Base-by-base conservation (phyloP, 1,284 basidiomycete species). In the Apiotrichum sp. region DNA sequence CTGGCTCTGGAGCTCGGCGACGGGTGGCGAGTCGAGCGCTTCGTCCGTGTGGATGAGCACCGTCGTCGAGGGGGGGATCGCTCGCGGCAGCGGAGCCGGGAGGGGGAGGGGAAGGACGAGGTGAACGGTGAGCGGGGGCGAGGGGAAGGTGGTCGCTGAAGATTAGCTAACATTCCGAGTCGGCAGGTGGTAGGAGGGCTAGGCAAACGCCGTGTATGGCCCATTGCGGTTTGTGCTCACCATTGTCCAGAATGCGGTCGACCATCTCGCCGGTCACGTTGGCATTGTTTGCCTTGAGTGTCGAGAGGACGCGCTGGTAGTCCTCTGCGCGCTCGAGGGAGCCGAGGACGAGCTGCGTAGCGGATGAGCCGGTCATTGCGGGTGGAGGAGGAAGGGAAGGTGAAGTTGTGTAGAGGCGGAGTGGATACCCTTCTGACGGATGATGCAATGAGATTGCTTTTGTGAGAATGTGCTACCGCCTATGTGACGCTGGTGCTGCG, bases 191-290 rank as follows among this genome's bases (percentile, higher is more conserved):
- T 22, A 22, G 22, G 22, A 22, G 22, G 22, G 22, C 22, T 22
- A 22, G 22, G 22, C 22, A 22, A 22, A 22, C 22, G 22, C 22
- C 22, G 22, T 22, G 22, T 22, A 22, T 22, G 22, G 22, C 8
- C 36, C 8, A 38, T 13, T 9, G 9, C 13, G 8, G 36, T 38
- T 9, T 8, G 36, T 8, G 38, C 72, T 69, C 57, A 77, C 75
- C 75, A 54, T 69, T 68, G 57, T 75, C 72, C 38, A 77, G 58
- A 3, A 77, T 56, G 32, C 75, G 64, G 62, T 77, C 75, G 11
- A 75, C 67, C 75, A 77, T 77, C 58, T 77, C 75, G 11, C 69
- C 73, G 40, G 68, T 62, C 4, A 74, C 72, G 5, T 53, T 57
- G 34, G 56, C 47, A 16, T 11, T 38, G 22, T 14, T 29, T 11